Evolutionary conservation across 108 stramenopile genomes (phyloP).

Genomic region (Bacterosira constricta): DNA sequence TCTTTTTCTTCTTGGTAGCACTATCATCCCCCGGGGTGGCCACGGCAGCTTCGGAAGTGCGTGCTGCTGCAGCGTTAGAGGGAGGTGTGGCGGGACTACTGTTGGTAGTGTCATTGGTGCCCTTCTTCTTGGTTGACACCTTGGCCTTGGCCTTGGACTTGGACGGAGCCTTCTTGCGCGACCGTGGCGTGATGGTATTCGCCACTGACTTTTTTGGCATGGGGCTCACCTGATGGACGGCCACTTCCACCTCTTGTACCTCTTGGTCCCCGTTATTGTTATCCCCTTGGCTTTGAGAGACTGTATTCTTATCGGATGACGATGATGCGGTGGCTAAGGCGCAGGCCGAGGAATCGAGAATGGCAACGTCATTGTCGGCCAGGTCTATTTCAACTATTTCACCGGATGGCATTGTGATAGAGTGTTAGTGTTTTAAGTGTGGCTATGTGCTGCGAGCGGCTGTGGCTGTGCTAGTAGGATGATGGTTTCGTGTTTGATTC

Average conservation of each 20-base stretch:
- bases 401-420: constrained; percentile 40
- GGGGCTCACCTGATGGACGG: constrained; percentile 9
- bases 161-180: not conserved
- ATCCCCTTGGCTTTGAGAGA: constrained; percentile 8
- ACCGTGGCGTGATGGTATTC: constrained; percentile 6
- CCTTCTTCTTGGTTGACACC: too few species aligned
- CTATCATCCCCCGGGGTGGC: constrained; percentile 1
- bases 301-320: too few species aligned
- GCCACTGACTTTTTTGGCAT: constrained; percentile 14
- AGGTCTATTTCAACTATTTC: constrained; percentile 37
- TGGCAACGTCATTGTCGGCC: constrained; percentile 34
- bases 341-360: constrained; percentile 28
- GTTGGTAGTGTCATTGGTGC: not conserved
- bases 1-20: not conserved
- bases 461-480: too few species aligned
- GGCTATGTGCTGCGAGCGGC: too few species aligned
- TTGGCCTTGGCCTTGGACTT: not conserved
- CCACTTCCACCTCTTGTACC: not conserved
- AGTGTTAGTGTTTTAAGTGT: too few species aligned
- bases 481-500: too few species aligned
- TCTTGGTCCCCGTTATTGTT: not conserved
- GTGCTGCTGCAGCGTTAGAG: not conserved
- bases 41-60: not conserved
- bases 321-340: constrained; percentile 8
- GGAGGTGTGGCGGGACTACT: not conserved